A percentile compares a stretch with the other conserved stretches of the same genome.
phyloP scores from a whole-genome alignment of 441 rosid genomes.

The Monsonia emarginata region DNA sequence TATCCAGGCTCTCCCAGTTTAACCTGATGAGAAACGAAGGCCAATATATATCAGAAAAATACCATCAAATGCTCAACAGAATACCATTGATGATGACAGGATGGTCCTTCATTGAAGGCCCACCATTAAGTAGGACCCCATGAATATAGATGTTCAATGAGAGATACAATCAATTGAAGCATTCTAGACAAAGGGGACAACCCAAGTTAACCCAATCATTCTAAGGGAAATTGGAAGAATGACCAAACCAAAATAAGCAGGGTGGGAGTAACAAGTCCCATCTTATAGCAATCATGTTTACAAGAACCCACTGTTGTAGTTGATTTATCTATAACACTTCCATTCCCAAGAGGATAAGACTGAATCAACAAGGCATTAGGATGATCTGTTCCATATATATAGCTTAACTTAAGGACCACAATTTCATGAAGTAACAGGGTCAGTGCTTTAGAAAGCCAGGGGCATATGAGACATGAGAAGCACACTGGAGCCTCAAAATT shows the following conservation, averaged over 20 bases:
- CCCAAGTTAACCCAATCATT: neutral
- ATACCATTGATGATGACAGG: neutral
- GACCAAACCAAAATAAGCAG: neutral
- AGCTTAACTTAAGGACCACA: neutral
- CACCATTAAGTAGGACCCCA: neutral
- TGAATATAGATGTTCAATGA: too few relatives aligned
- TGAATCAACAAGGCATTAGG: neutral
- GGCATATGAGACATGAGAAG: neutral
- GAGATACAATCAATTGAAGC: neutral
- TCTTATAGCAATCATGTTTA: neutral
- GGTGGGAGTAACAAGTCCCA: neutral
- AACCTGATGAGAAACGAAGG: conserved; percentile 34
- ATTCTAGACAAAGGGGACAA: neutral
- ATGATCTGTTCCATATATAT: neutral
- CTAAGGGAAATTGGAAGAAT: neutral
- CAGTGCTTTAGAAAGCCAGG: neutral
- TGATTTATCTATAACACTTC: neutral
- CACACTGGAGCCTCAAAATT: neutral
- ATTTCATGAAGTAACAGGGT: neutral
- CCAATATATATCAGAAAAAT: conserved; percentile 2
- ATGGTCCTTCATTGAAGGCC: neutral
- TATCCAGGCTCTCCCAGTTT: conserved; percentile 91
- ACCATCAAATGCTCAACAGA: conserved; percentile 4
- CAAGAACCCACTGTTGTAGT: neutral
- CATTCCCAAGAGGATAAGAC: neutral